phyloP scores from a whole-genome alignment of 768 basidiomycete genomes.

The Neoboletus magnificus region DNA sequence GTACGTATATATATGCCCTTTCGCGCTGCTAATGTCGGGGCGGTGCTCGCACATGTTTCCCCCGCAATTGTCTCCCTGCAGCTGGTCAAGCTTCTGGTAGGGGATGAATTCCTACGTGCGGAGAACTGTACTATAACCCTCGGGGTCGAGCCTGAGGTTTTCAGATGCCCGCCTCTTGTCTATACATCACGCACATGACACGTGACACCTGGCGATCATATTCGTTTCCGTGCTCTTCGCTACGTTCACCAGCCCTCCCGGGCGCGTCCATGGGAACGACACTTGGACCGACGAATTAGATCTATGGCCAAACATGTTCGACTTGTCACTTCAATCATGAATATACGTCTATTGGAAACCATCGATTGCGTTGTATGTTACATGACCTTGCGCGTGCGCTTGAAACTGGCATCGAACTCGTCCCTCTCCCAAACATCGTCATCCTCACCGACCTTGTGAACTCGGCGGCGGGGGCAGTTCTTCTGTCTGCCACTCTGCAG shows the following conservation, averaged over 20 bases:
- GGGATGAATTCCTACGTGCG: not conserved
- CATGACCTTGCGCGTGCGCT: not conserved
- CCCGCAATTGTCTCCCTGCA: not conserved
- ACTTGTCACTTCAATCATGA: not conserved
- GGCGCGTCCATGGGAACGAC: not conserved
- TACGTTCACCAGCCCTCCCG: not conserved
- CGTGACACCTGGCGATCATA: not conserved
- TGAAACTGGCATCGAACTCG: not conserved
- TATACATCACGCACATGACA: not conserved
- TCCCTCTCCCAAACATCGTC: not conserved
- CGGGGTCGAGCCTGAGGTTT: not conserved
- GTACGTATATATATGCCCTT: not conserved
- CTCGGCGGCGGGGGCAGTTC: constrained; percentile 43
- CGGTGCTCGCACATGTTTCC: not conserved
- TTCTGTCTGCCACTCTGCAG: constrained; percentile 54
- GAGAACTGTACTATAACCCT: too few species aligned
- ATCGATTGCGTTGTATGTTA: not conserved
- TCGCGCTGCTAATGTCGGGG: not conserved
- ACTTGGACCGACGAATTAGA: not conserved
- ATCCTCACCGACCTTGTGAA: constrained; percentile 3
- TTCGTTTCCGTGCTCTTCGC: not conserved
- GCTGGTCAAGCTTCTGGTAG: not conserved
- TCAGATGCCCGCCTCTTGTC: not conserved
- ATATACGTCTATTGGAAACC: not conserved
- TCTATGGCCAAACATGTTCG: not conserved